Evolutionary conservation across 345 rosid species (phyloP).

Genomic region (Eucalyptus paniculata): DNA sequence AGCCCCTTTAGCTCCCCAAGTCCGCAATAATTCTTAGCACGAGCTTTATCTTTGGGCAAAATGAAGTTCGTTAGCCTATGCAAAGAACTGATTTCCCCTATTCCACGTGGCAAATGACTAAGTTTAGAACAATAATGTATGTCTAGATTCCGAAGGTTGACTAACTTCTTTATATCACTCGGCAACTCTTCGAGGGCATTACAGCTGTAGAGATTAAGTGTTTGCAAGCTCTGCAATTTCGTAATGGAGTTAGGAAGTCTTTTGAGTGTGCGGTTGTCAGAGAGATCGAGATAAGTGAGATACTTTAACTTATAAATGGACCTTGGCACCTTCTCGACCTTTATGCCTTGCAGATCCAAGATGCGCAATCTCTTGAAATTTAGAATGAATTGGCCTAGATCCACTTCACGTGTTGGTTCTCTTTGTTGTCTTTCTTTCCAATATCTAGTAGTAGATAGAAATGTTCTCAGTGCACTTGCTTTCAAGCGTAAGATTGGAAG

Average conservation of each 20-base stretch:
- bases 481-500: background rate
- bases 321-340: background rate
- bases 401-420: background rate
- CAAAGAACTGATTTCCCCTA: slow-evolving; percentile 3
- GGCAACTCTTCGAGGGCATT: background rate
- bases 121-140: background rate
- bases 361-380: background rate
- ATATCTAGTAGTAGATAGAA: no score
- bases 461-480: background rate
- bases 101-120: slow-evolving; percentile 3
- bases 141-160: background rate
- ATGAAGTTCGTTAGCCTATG: background rate
- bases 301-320: background rate
- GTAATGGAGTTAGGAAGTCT: background rate
- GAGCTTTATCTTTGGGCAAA: background rate
- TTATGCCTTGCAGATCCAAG: background rate
- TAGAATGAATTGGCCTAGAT: background rate
- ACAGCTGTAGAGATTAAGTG: background rate
- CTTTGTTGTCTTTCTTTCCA: no score
- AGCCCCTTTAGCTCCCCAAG: background rate
- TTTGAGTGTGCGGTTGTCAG: fast-evolving
- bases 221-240: background rate
- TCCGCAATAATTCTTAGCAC: background rate
- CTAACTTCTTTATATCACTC: background rate
- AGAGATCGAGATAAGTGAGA: background rate